Conservation (phyloP, 73 alveolate species). For the Urostyla sp. region DNA sequence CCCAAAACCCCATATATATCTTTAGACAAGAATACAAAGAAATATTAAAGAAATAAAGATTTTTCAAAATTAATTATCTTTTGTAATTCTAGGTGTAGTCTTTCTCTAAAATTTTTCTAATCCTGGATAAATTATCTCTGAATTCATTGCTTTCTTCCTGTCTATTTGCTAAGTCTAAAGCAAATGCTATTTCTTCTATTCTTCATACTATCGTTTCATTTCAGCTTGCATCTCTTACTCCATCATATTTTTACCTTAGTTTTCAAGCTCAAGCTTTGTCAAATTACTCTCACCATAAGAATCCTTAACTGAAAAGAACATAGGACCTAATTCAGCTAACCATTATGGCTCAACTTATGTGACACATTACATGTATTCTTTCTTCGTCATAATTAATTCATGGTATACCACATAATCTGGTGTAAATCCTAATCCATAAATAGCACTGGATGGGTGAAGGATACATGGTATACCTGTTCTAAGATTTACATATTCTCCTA, state of each 20-base stretch:
- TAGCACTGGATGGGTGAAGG: constrained; percentile 99
- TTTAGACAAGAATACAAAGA: background rate
- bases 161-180: background rate
- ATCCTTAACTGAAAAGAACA: constrained; percentile 97
- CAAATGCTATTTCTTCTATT: background rate
- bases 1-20: background rate
- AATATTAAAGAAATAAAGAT: no score
- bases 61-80: background rate
- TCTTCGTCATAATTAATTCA: constrained; percentile 98
- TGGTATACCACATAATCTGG: constrained; percentile 99
- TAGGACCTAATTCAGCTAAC: constrained; percentile 99
- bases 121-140: constrained; percentile 18
- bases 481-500: constrained; percentile 98
- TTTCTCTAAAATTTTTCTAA: background rate
- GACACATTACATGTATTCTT: constrained; percentile 99
- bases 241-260: constrained; percentile 55
- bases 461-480: constrained; percentile 99
- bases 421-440: constrained; percentile 98
- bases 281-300: constrained; percentile 61
- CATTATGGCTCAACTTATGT: constrained; percentile 99
- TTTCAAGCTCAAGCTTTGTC: constrained; percentile 61
- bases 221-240: constrained; percentile 70
- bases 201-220: constrained; percentile 54
- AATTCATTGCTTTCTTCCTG: background rate
- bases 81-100: constrained; percentile 13